Evolutionary conservation across 2,329 filamentous ascomycete species (phyloP), one percentile per base, ranked within the genome.

Genomic region (Rhynchosporium agropyri): DNA sequence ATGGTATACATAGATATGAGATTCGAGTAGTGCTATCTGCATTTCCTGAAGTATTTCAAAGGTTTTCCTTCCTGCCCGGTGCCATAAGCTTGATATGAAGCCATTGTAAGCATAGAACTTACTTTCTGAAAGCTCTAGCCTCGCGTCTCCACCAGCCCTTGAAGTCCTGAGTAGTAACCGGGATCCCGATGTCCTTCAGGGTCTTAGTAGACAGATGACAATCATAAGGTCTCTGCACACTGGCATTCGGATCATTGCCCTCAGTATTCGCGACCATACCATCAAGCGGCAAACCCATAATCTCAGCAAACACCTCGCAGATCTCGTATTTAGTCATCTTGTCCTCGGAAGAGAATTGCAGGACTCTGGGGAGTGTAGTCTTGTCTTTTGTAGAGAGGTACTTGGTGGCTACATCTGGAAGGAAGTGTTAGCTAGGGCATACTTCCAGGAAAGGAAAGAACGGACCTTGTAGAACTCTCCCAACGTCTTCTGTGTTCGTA

Each of bases 311-410:
- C 9, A 83, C 78, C 77, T 91, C 79, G 74, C 90, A 93, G 61
- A 97, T 96, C 75, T 94, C 87, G 75, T 93, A 96, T 79, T 97
- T 97, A 53, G 92, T 97, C 80, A 88, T 90, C 68, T 82, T 84
- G 69, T 96, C 90, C 76, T 97, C 91, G 51, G 91, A 92, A 3
- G 89, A 91, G 77, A 96, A 96, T 60, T 97, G 92, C 20, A 97
- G 80, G 49, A 92, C 84, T 33, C 74, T 78, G 0, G 92, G 92
- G 45, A 96, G 77, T 15, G 78, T 73, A 10, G 79, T 74, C 57
- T 80, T 77, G 43, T 83, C 79, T 45, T 74, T 71, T 12, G 79
- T 76, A 3, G 74, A 76, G 60, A 89, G 79, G 71, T 93, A 95
- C 71, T 89, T 87, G 65, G 80, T 81, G 1, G 89, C 85, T 54